Evolutionary conservation across 2,329 filamentous ascomycete genomes (phyloP), one percentile per base, ranked within the genome.

Genomic region (Colletotrichum sp.): DNA sequence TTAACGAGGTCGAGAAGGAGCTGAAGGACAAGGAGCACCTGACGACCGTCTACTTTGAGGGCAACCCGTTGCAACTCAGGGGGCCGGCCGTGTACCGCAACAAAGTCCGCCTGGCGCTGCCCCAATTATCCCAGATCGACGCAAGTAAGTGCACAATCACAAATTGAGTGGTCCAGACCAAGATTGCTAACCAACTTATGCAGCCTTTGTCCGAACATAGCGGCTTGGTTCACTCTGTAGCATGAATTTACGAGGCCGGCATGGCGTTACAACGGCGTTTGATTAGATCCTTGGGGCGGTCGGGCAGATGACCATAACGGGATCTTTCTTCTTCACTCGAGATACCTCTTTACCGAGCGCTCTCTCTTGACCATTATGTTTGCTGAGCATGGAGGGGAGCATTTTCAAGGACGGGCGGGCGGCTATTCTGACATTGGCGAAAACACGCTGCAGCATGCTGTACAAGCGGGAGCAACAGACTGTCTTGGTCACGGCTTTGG

Each of bases 41-140:
- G 79, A 92, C 93, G 76, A 98, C 97, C 2, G 96, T 99, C 13
- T 99, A 99, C 83, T 98, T 99, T 79, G 97, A 99, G 83, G 96
- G 96, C 2, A 98, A 98, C 81, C 96, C 96, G 30, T 85, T 99
- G 80, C 97, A 99, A 86, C 89, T 92, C 77, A 90, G 90, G 71
- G 92, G 91, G 6, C 94, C 95, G n/a, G 95, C 95, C 1, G 86
- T 98, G 77, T 99, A 99, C 85, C 90, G 97, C 81, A 99, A 98
- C 86, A 99, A 99, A 87, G 92, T 99, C 59, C 91, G 94, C 75
- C 86, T 99, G 84, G 94, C 96, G 39, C 85, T 99, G 84, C 97
- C 97, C 73, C 94, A 97, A 84, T 88, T 99, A 69, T 91, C 91
- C 83, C 96, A 99, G 88, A 98, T 99, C 83, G 97, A 99, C 91